Conservation (phyloP, 768 basidiomycete genomes). For the Boletus eberwhitei region DNA sequence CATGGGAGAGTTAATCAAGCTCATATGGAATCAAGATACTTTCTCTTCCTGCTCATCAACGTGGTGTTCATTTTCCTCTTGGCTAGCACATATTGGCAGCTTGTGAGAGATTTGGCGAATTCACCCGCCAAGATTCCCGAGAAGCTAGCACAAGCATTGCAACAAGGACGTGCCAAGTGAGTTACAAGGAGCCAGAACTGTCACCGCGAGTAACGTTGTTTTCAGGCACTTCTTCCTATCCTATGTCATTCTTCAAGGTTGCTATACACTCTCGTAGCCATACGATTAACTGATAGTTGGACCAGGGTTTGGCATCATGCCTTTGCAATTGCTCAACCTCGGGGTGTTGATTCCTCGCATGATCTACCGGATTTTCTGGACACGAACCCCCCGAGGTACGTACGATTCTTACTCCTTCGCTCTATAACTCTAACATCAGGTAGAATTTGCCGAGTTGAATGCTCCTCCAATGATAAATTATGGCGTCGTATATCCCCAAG, state of each 20-base stretch:
- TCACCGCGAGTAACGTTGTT: constrained; percentile 7
- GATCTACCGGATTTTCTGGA: constrained; percentile 71
- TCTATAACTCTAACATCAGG: background rate
- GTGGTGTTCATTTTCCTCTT: constrained; percentile 94
- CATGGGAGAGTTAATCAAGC: background rate
- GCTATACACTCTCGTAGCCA: background rate
- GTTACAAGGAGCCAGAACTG: constrained; percentile 8
- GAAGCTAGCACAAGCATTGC: constrained; percentile 82
- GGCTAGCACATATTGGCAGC: constrained; percentile 88
- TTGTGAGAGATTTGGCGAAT: constrained; percentile 88
- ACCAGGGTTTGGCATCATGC: constrained; percentile 88
- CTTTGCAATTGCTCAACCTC: constrained; percentile 88
- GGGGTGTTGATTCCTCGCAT: constrained; percentile 82
- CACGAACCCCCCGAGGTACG: constrained; percentile 87
- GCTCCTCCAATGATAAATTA: constrained; percentile 99
- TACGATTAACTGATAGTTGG: constrained; percentile 3
- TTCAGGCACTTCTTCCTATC: constrained; percentile 77
- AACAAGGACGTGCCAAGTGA: constrained; percentile 69
- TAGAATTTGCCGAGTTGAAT: constrained; percentile 95
- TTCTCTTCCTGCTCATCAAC: constrained; percentile 86
- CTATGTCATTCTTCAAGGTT: constrained; percentile 82
- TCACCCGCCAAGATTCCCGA: constrained; percentile 93
- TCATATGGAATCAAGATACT: constrained; percentile 59
- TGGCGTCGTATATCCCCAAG: constrained; percentile 94
- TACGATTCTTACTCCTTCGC: background rate